Evolutionary conservation across 2,329 filamentous ascomycete genomes (phyloP), one percentile per base, ranked within the genome.

Genomic region (Kalmusia sp.): DNA sequence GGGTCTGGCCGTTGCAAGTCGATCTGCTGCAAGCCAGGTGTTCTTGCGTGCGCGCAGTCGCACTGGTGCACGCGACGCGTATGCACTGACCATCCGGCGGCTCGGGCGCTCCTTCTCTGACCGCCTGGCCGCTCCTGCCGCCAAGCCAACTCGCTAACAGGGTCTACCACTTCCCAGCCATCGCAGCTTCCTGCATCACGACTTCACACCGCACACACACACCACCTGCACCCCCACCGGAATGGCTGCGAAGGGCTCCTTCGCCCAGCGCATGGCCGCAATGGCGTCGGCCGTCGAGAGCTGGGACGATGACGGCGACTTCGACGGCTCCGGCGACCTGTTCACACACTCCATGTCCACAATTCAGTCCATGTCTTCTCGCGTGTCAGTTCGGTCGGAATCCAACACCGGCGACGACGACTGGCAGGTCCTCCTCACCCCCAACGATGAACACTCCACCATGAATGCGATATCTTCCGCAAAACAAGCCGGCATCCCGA

Each of bases 381-480:
- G 91, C 63, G 85, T 92, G 65, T 96, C 92, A 15, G 85, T 91
- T 64, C 89, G 89, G 64, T 96, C 91, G 49, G 93, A 96, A 69
- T 84, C 92, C 60, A 84, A 84, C 51, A 81, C 76, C 56, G 90
- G 87, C 56, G 91, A 96, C 67, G 92, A 96, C 67, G 92, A 96
- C 75, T 92, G 88, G 80, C 92, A 97, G 64, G 84, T 98, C 19
- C 85, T 93, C 62, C 79, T 98, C 25, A 87, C 91, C 2, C 90
- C 88, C 43, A 90, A 95, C 70, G 93, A 97, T 71, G 91, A 96
- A 66, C 84, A 86, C 58, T 91, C 91, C 1, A 96, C 90, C 8
- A 79, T 88, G 63, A 90, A 96, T 70, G 93, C 95, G 55, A 93
- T 99, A 65, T 86, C 90, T 21, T 90, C 92, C 6, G 93, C 93